Evolutionary conservation across 257 asterid species (phyloP).

Genomic region (Solanum virginianum): DNA sequence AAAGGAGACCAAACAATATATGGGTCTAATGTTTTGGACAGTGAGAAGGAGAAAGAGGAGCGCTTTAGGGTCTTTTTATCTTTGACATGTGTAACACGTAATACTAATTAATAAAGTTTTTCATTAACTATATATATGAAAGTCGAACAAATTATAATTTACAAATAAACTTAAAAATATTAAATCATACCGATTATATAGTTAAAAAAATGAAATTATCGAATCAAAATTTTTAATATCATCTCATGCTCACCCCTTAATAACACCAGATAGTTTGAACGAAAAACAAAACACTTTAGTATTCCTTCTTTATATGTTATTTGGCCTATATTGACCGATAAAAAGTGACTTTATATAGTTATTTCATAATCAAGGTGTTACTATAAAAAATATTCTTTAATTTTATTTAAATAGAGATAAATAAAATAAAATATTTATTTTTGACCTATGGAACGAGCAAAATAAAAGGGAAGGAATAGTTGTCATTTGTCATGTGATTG

Average conservation of each 20-base stretch:
- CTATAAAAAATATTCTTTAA: neutral
- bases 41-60: neutral
- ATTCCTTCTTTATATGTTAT: no score
- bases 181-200: neutral
- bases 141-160: neutral
- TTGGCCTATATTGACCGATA: no score
- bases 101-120: neutral
- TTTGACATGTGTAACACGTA: slow-evolving; percentile 9
- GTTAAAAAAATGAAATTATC: neutral
- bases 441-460: neutral
- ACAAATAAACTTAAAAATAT: neutral
- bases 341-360: no score
- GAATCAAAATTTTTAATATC: neutral
- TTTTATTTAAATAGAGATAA: neutral
- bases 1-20: neutral
- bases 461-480: neutral
- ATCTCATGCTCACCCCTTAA: neutral
- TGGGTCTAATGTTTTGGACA: slow-evolving; percentile 12
- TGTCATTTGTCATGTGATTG: neutral
- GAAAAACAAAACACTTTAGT: neutral
- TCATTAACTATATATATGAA: neutral
- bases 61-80: neutral
- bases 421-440: neutral
- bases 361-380: no score
- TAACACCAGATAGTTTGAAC: neutral